Percentiles rank a stretch among this genome's conserved stretches.
Conservation (phyloP, 441 rosid species). For the Populus tomentosa region DNA sequence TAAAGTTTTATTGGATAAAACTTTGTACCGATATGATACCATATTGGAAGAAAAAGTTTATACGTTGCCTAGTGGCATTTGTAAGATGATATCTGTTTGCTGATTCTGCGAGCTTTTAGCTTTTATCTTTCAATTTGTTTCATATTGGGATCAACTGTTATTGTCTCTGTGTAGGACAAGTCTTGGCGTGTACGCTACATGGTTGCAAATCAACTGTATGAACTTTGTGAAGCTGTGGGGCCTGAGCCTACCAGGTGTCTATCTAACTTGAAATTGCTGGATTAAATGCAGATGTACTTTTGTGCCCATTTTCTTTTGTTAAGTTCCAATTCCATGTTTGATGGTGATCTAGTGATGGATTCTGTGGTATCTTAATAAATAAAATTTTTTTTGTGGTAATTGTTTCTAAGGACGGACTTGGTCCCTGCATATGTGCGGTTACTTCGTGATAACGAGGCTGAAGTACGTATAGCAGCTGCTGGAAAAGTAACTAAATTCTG, state of each 20-base stretch:
- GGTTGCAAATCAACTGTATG: constrained; percentile 97
- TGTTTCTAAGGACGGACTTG: constrained; percentile 57
- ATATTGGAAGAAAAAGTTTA: neutral
- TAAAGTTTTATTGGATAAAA: neutral
- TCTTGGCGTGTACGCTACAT: constrained; percentile 99
- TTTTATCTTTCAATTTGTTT: neutral
- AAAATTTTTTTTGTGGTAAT: neutral
- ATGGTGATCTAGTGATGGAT: neutral
- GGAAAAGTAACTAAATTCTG: constrained; percentile 91
- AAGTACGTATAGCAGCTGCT: constrained; percentile 98
- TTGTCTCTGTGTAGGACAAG: constrained; percentile 54
- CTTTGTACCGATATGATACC: neutral
- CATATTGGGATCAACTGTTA: neutral
- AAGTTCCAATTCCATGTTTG: neutral
- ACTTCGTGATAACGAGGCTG: constrained; percentile 97
- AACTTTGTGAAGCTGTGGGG: constrained; percentile 93
- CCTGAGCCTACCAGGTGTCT: constrained; percentile 83
- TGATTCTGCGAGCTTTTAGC: neutral
- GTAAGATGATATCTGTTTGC: neutral
- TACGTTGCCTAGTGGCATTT: neutral
- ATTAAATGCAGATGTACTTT: neutral
- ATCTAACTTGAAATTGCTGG: constrained; percentile 5
- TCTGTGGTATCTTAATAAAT: neutral
- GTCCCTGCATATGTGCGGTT: constrained; percentile 91
- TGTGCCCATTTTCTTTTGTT: neutral